Base-by-base conservation (phyloP, 1,284 basidiomycete genomes). In the Ceraceosorus bombacis region DNA sequence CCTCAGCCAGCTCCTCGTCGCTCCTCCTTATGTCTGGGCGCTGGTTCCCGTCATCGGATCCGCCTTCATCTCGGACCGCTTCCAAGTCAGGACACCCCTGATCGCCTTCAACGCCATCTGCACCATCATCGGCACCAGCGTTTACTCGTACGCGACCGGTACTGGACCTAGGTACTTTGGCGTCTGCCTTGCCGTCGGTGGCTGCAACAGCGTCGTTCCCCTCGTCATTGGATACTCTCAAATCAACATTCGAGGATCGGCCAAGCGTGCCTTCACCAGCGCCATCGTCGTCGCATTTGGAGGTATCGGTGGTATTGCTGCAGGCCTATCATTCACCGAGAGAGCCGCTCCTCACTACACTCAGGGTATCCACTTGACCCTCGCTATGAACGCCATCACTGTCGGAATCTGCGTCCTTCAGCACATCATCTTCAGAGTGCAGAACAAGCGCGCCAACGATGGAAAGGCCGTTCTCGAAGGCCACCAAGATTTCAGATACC, bases 271-370 rank as follows among this genome's bases (percentile, higher is more conserved):
- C 17, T 76, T 78, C 64, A 67, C 73, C n/a, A 72, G 72, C 17
- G 79, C 80, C 39, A 60, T 79, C 50, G 72, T 78, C 51, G 77
- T 80, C 58, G 76, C 72, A 48, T 75, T 78, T 55, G 80, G 79
- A 51, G 79, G 79, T 59, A 62, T 80, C 40, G 80, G 80, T 27
- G 80, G 80, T 57, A 80, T 81, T 67, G 65, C 80, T 57, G 78
- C 79, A 13, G 76, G 75, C 13, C 61, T 73, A 39, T 66, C 71
- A 36, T 78, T 71, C 73, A 71, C 73, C 58, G 63, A 69, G 60
- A 62, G 66, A 61, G 66, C 71, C 36, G 68, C 71, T n/a, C 70
- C 70, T 36, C 59, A 63, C 51, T 73, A 73, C 67, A 60, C 65
- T 37, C 60, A 63, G 52, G 71, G 71, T 50, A 63, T 73, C n/a